Evolutionary conservation across 495 filamentous ascomycete genomes (phyloP).

Genomic region (Pyrenula massariospora): DNA sequence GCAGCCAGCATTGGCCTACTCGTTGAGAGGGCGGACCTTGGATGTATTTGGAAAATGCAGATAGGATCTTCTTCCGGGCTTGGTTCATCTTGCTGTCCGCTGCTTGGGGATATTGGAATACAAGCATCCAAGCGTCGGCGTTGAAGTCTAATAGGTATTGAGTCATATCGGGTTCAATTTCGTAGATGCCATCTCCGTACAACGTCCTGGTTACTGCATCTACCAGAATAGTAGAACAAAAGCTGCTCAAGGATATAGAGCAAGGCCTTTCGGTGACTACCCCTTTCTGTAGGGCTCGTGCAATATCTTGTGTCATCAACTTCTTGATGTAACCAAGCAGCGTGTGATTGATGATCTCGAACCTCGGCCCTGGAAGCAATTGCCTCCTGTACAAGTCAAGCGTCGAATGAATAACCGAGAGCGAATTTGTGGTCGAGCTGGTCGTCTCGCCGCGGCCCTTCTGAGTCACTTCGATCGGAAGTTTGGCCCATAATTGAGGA

Average conservation of each 20-base stretch:
- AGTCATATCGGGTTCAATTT: conserved; percentile 12
- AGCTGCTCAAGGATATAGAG: conserved; percentile 7
- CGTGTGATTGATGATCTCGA: not conserved
- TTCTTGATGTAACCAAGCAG: not conserved
- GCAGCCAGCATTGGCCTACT: too few relatives aligned
- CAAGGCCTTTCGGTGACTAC: too few relatives aligned
- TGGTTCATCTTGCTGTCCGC: conserved; percentile 3
- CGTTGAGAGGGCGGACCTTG: too few relatives aligned
- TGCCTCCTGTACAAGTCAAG: too few relatives aligned
- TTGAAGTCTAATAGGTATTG: conserved; percentile 11
- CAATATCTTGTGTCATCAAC: not conserved
- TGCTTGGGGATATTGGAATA: conserved; percentile 4
- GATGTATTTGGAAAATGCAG: conserved; percentile 13
- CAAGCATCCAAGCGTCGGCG: conserved; percentile 13
- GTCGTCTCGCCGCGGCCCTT: too few relatives aligned
- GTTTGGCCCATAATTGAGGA: too few relatives aligned
- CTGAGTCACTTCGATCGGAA: too few relatives aligned
- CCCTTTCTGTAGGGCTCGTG: too few relatives aligned
- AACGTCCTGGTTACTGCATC: conserved; percentile 7
- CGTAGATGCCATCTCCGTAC: conserved; percentile 12
- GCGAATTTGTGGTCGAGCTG: too few relatives aligned
- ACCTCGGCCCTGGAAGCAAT: not conserved
- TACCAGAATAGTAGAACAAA: conserved; percentile 7
- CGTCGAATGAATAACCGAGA: too few relatives aligned
- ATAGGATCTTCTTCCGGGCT: conserved; percentile 4